Base-by-base conservation (phyloP, 108 stramenopile species). In the Stephanodiscus triporus region DNA sequence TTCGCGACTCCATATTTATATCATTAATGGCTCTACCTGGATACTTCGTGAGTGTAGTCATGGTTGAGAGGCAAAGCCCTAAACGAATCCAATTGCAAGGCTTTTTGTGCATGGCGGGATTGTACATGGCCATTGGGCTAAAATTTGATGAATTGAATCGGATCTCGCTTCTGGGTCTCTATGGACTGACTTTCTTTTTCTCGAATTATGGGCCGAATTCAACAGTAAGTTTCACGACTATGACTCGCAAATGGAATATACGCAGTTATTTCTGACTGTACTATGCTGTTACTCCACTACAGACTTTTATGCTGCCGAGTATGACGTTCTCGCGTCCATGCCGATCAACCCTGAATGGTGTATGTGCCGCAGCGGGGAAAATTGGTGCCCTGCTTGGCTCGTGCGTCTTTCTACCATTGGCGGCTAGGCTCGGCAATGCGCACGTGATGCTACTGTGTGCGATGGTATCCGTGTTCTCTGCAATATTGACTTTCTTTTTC, bases 161-260 rank as follows among this genome's bases (percentile, higher is more conserved):
- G 13, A 42, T 77, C 37, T 85, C 85, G 38, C 66, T 75, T 24
- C n/a, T 89, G 27, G 59, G 80, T 1, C 20, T 92, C n/a, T 96
- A 93, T 56, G 91, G 95, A 0, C 23, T 81, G 30, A 93, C 91
- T 8, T 96, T 96, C 66, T 96, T 96, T 76, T 93, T 93, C 78
- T 80, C 88, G 49, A 96, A 96, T 57, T 93, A 91, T 54, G 95
- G 95, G 6, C 95, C 95, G 45, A 96, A 96, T 60, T 86, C 91
- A 34, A 88, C 92, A 6, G 91, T 92, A 16, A 24, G 88, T 85
- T 86, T n/a, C 4, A 56, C n/a, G 37, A 19, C 1, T 26, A 40
- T 8, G 14, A 55, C 16, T 17, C 26, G 13, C 0, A 19, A 9
- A 17, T 49, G 10, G 36, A 3, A 36, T 59, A 20, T 54, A 26